A percentile compares a stretch with the other conserved stretches of the same genome.
Conservation (phyloP, 768 basidiomycete genomes). For the Lenzites betulinus region DNA sequence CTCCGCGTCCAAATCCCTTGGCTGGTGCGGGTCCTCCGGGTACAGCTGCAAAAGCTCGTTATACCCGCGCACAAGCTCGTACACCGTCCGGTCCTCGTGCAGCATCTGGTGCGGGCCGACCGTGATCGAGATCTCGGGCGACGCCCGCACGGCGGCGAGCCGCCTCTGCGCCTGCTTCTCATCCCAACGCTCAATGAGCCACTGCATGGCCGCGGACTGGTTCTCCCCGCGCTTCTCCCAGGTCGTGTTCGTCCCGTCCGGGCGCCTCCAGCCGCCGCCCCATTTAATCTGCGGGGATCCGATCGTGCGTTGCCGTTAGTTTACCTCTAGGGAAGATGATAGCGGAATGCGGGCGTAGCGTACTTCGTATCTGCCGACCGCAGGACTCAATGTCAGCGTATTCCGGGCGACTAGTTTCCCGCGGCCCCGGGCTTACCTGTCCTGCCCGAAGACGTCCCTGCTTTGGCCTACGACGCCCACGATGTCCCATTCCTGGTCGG, state of each 20-base stretch:
- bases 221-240: conserved; percentile 42
- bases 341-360: background rate
- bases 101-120: conserved; percentile 41
- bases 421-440: conserved; percentile 7
- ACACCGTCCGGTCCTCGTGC: conserved; percentile 37
- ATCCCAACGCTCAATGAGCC: conserved; percentile 38
- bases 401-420: background rate
- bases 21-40: background rate
- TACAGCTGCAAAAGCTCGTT: conserved; percentile 11
- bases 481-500: conserved; percentile 17
- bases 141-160: conserved; percentile 29
- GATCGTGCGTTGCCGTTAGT: no score
- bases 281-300: conserved; percentile 47
- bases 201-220: conserved; percentile 6
- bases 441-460: conserved; percentile 13
- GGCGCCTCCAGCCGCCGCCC: conserved; percentile 48
- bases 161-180: conserved; percentile 35
- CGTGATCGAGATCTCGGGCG: conserved; percentile 41
- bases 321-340: background rate
- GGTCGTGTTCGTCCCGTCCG: conserved; percentile 55
- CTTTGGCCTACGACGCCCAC: conserved; percentile 23
- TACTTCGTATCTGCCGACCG: conserved; percentile 20
- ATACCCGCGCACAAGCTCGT: conserved; percentile 15
- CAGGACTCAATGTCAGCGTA: background rate
- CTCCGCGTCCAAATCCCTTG: background rate